Conservation (phyloP, 2,329 filamentous ascomycete genomes). For the Dactylellina leptospora region DNA sequence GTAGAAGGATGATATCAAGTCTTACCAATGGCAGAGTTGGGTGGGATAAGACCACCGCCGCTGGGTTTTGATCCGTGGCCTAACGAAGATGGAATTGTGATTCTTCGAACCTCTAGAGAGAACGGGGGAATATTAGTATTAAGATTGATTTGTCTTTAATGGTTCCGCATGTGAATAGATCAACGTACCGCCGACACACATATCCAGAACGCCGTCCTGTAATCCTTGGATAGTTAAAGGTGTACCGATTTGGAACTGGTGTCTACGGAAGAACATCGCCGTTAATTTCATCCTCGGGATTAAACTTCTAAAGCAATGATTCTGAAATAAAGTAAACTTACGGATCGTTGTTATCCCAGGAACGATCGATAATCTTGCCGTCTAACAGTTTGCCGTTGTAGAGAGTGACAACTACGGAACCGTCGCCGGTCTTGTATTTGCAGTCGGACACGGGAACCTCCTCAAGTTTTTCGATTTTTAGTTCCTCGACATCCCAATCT, state of each 20-base stretch:
- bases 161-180: not conserved
- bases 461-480: slow-evolving; percentile 23
- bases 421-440: slow-evolving; percentile 13
- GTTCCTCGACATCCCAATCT: slow-evolving; percentile 27
- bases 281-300: not conserved
- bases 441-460: slow-evolving; percentile 12
- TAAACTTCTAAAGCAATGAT: not conserved
- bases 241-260: slow-evolving; percentile 44
- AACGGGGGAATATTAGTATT: not conserved
- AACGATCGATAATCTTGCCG: slow-evolving; percentile 35
- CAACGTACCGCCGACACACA: slow-evolving; percentile 48
- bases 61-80: slow-evolving; percentile 22
- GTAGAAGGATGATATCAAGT: not conserved
- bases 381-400: slow-evolving; percentile 31
- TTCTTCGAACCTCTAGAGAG: slow-evolving; percentile 27
- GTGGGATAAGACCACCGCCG: slow-evolving; percentile 37
- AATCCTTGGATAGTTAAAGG: slow-evolving; percentile 32
- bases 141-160: not conserved
- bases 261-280: slow-evolving; percentile 14
- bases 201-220: slow-evolving; percentile 25
- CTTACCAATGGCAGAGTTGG: slow-evolving; percentile 31
- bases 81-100: slow-evolving; percentile 35
- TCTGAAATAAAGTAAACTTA: slow-evolving; percentile 7
- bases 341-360: slow-evolving; percentile 32
- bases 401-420: slow-evolving; percentile 22